A percentile compares a stretch with the other conserved stretches of the same genome.
These are phyloP conservation scores for Gorgonomyces haynaldii DNA, from an alignment of 192 early-diverging fungal species.

Conservation along the genomic window DNA sequence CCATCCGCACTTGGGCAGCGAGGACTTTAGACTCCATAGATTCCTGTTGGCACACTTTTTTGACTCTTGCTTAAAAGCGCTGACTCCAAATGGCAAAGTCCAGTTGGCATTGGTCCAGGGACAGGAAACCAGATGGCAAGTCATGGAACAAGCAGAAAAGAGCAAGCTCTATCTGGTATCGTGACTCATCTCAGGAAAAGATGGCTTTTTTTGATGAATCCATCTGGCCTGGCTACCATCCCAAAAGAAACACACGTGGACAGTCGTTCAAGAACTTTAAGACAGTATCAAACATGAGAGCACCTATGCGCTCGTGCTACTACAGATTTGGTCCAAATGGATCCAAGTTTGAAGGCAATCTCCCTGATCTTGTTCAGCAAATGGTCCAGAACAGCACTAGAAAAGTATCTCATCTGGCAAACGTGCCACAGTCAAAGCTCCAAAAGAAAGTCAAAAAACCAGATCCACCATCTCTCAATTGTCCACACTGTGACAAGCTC, in stretches of 20 bases:
- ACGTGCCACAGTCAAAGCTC: background rate
- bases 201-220: constrained; percentile 28
- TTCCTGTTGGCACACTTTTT: constrained; percentile 52
- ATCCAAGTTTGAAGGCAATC: background rate
- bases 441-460: background rate
- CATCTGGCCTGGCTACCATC: constrained; percentile 35
- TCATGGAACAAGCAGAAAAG: constrained; percentile 25
- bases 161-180: constrained; percentile 16
- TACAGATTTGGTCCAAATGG: constrained; percentile 21
- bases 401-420: background rate
- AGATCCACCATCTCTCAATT: constrained; percentile 17
- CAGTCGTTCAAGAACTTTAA: constrained; percentile 38
- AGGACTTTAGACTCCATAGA: constrained; percentile 45
- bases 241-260: constrained; percentile 45
- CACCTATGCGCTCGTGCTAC: constrained; percentile 31
- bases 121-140: constrained; percentile 41
- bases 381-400: background rate
- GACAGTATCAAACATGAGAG: constrained; percentile 26
- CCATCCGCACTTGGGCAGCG: constrained; percentile 48
- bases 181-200: too few relatives aligned
- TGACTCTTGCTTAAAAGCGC: constrained; percentile 16
- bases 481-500: constrained; percentile 33
- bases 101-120: constrained; percentile 35
- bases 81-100: constrained; percentile 16
- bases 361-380: background rate